These are phyloP conservation scores for Pulveroboletus sp. DNA, from an alignment of 768 basidiomycete species.

Conservation along the genomic window DNA sequence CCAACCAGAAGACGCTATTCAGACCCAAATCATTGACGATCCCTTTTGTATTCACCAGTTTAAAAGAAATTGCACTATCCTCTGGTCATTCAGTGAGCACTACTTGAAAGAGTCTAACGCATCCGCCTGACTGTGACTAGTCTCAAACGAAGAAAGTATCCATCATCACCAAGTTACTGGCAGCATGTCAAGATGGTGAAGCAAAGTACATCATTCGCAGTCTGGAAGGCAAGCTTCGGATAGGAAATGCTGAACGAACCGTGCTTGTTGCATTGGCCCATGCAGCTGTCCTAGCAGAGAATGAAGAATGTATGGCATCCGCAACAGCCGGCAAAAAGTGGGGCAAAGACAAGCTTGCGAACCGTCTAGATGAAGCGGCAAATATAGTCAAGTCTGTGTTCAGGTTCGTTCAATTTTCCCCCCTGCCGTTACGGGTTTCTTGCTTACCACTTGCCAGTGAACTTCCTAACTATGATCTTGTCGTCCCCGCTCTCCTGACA, in stretches of 20 bases:
- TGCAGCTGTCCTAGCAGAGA: slow-evolving; percentile 80
- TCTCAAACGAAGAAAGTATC: slow-evolving; percentile 94
- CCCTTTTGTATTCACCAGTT: slow-evolving; percentile 81
- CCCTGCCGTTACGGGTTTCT: background rate
- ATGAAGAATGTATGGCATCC: slow-evolving; percentile 50
- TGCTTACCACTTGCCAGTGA: slow-evolving; percentile 52
- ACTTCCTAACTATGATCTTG: slow-evolving; percentile 86
- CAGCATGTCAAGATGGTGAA: slow-evolving; percentile 86
- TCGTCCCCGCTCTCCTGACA: slow-evolving; percentile 85
- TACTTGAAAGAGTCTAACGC: background rate
- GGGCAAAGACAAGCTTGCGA: slow-evolving; percentile 66
- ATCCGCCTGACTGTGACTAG: slow-evolving; percentile 35
- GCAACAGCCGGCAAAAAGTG: slow-evolving; percentile 67
- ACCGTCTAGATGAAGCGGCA: slow-evolving; percentile 71
- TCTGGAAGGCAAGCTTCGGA: slow-evolving; percentile 93
- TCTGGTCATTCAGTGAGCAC: slow-evolving; percentile 71
- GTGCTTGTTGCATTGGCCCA: slow-evolving; percentile 94
- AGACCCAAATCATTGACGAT: slow-evolving; percentile 90
- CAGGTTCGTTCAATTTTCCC: slow-evolving; percentile 61
- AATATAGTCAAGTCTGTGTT: slow-evolving; percentile 85
- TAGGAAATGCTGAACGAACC: slow-evolving; percentile 94
- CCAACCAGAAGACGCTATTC: slow-evolving; percentile 88
- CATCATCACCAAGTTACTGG: slow-evolving; percentile 90
- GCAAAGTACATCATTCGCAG: slow-evolving; percentile 96
- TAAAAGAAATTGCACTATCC: slow-evolving; percentile 86